Evolutionary conservation across 1,284 basidiomycete genomes (phyloP).

Genomic region (Sporisorium iseilematis-ciliati): DNA sequence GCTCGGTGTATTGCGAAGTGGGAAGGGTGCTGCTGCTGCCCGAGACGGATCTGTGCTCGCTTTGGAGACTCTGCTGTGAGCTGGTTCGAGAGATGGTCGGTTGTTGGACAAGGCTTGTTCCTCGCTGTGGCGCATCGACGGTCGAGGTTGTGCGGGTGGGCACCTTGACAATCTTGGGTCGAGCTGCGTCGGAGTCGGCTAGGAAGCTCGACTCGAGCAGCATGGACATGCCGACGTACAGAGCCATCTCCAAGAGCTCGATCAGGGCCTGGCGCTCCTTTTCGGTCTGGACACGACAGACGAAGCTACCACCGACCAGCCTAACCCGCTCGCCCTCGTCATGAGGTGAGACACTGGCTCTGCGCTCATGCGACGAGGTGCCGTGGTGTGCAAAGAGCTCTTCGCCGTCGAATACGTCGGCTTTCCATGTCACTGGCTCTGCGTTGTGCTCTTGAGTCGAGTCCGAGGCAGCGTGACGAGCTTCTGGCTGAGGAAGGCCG

Average conservation of each 20-base stretch:
- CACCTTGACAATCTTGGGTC: constrained; percentile 40
- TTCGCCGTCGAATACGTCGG: constrained; percentile 49
- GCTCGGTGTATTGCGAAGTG: not conserved
- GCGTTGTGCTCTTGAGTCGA: not conserved
- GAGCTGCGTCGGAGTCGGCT: constrained; percentile 50
- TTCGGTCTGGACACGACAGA: constrained; percentile 35
- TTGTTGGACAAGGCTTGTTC: constrained; percentile 31
- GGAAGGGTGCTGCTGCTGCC: constrained; percentile 13
- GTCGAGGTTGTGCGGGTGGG: constrained; percentile 38
- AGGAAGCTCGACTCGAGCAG: constrained; percentile 60
- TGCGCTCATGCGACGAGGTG: constrained; percentile 24
- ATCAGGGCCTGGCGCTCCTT: constrained; percentile 28
- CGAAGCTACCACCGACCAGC: constrained; percentile 58
- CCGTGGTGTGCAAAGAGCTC: constrained; percentile 42
- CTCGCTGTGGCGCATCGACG: constrained; percentile 31
- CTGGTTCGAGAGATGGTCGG: constrained; percentile 16
- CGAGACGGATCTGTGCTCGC: constrained; percentile 18
- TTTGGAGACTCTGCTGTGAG: constrained; percentile 28
- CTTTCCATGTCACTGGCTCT: constrained; percentile 36
- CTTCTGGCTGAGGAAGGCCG: not conserved
- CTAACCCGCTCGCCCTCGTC: constrained; percentile 40
- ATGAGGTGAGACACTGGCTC: constrained; percentile 23
- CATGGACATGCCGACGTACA: constrained; percentile 61
- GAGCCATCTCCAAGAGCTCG: constrained; percentile 40
- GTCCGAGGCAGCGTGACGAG: not conserved